Evolutionary conservation across 768 basidiomycete genomes (phyloP), one percentile per base, ranked within the genome.

Genomic region (Tricholoma flavovirens): DNA sequence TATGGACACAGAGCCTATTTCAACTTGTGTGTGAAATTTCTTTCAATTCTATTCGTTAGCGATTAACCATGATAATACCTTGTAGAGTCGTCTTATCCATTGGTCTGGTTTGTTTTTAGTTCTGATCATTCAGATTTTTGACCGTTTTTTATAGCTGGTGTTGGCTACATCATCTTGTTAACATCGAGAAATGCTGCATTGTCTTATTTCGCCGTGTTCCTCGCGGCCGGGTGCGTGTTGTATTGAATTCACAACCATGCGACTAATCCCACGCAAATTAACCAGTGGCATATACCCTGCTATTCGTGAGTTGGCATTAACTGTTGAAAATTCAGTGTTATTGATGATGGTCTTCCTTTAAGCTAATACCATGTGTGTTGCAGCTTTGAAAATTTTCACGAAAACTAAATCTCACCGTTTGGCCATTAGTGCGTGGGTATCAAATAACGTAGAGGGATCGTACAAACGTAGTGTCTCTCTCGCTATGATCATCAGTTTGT

Each of bases 381-480:
- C 43, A 33, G 52, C 30, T 32, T 7, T 26, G 38, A 53, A 15
- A 17, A 1, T 43, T 17, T 42, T 51, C 15, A 35, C 53, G n/a
- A 29, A 35, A 2, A 26, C 24, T 26, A 26, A 26, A 26, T 3
- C 49, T 43, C 49, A 57, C 30, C 19, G 21, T 33, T 40, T 38
- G 11, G n/a, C 15, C 26, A 17, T 43, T 49, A 80, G 78, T 61
- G 77, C 77, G 3, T 80, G 79, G 79, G 79, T 82, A 19, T 81
- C 83, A 17, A 88, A 88, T 63, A 90, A 87, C 64, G 77, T 86
- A 12, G 86, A 89, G 69, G 87, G 88, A 12, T 77, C 80, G 2
- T 90, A 89, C 70, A 90, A 90, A 66, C 84, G 88, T 38, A 83
- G 83, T 60, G 84, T 88, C 6, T 75, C 84, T 0, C 71, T 89